Percentiles rank a stretch among this genome's conserved stretches.
phyloP scores from a whole-genome alignment of 78 protist genomes.

The Protostelium mycophagum region DNA sequence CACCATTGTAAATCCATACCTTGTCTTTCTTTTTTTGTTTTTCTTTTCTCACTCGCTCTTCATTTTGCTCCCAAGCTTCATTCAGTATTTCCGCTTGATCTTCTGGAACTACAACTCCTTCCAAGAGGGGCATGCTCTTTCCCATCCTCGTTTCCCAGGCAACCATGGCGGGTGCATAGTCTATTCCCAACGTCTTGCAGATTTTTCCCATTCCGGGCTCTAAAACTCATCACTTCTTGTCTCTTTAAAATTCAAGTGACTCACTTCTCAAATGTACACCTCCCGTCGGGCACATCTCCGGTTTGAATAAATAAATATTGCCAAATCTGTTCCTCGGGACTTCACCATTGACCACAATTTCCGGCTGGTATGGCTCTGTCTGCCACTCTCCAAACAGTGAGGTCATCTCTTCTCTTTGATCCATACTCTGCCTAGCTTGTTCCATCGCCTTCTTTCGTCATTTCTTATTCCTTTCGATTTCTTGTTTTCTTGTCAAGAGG shows the following conservation, averaged over 20 bases:
- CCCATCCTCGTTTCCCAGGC: slow-evolving; percentile 30
- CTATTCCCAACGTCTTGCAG: slow-evolving; percentile 28
- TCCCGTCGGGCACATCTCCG: slow-evolving; percentile 42
- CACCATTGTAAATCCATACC: no score
- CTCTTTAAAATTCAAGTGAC: no score
- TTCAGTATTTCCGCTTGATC: slow-evolving; percentile 11
- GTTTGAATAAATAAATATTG: slow-evolving; percentile 43
- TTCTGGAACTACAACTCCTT: slow-evolving; percentile 42
- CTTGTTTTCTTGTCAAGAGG: no score
- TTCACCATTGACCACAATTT: slow-evolving; percentile 3
- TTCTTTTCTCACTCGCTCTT: not conserved
- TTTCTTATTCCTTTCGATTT: not conserved
- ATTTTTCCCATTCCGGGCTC: not conserved
- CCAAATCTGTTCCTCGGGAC: slow-evolving; percentile 40
- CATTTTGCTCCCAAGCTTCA: slow-evolving; percentile 34
- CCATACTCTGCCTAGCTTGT: not conserved
- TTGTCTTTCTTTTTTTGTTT: slow-evolving; percentile 9
- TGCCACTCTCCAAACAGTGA: slow-evolving; percentile 48
- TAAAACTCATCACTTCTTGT: not conserved
- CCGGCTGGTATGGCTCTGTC: slow-evolving; percentile 13
- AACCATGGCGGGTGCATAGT: slow-evolving; percentile 45
- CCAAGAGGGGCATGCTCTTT: slow-evolving; percentile 12
- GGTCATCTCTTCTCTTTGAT: slow-evolving; percentile 10
- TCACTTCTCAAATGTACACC: slow-evolving; percentile 32
- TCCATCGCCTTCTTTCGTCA: not conserved